phyloP scores from a whole-genome alignment of 1,284 basidiomycete species.

The Cryptococcus amylolentus region DNA sequence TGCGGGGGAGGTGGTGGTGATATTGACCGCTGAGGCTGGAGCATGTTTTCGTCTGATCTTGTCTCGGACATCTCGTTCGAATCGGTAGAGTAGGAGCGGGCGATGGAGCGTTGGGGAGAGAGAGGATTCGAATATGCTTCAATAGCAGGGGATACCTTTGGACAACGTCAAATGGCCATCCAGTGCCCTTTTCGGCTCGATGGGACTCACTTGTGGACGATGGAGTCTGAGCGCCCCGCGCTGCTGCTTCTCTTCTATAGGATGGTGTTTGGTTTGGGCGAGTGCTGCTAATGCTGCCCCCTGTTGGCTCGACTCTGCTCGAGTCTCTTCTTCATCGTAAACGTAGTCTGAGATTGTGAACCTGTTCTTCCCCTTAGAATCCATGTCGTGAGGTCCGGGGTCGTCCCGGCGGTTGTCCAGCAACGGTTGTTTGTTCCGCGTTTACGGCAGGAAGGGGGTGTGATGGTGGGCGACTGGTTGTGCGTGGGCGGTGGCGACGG shows the following conservation, averaged over 20 bases:
- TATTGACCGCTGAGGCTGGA: background rate
- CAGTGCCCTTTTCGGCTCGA: background rate
- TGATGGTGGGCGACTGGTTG: slow-evolving; percentile 1
- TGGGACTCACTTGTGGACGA: slow-evolving; percentile 8
- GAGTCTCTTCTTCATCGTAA: slow-evolving; percentile 9
- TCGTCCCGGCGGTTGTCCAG: slow-evolving; percentile 6
- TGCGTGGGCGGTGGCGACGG: background rate
- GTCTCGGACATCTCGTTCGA: background rate
- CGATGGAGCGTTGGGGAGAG: background rate
- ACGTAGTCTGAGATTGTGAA: slow-evolving; percentile 36
- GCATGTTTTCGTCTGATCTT: background rate
- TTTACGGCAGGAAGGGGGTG: background rate
- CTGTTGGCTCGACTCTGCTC: slow-evolving; percentile 10
- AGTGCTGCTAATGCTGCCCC: background rate
- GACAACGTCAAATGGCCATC: no score
- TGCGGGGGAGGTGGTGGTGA: background rate
- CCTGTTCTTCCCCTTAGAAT: slow-evolving; percentile 12
- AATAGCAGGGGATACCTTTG: no score
- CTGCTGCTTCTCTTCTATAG: background rate
- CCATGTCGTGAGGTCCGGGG: background rate
- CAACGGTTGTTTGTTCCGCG: background rate
- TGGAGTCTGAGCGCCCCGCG: slow-evolving; percentile 10
- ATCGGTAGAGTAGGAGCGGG: background rate
- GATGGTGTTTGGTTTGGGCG: background rate
- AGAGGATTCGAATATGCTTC: background rate